Conservation (phyloP, 2,329 filamentous ascomycete genomes). For the Alternaria panax region DNA sequence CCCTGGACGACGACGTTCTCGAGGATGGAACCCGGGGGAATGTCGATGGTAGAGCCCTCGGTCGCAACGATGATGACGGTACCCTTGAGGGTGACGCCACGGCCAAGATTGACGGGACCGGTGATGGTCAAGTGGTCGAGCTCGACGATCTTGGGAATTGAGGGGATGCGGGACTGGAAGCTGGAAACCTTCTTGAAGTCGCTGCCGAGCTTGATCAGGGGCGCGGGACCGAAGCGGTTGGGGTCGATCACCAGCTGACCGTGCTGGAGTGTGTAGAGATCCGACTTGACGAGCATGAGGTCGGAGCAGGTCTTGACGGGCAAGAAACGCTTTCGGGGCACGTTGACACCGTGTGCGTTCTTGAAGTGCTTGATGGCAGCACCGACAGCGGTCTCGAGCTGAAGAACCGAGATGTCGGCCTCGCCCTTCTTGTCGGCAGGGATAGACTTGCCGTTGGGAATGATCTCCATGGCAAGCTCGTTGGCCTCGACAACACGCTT, state of each 20-base stretch:
- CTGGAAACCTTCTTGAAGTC: slow-evolving; percentile 99
- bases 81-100: slow-evolving; percentile 94
- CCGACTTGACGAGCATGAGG: slow-evolving; percentile 99
- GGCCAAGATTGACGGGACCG: slow-evolving; percentile 93
- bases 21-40: slow-evolving; percentile 93
- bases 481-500: slow-evolving; percentile 99
- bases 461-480: slow-evolving; percentile 99
- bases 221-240: slow-evolving; percentile 93
- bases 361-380: slow-evolving; percentile 98
- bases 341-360: slow-evolving; percentile 98
- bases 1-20: slow-evolving; percentile 99
- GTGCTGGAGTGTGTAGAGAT: slow-evolving; percentile 98
- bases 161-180: slow-evolving; percentile 87
- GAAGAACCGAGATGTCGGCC: slow-evolving; percentile 94
- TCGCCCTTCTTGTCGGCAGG: slow-evolving; percentile 99
- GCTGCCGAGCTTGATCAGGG: slow-evolving; percentile 96
- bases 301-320: slow-evolving; percentile 99
- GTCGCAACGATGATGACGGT: slow-evolving; percentile 99
- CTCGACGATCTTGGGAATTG: slow-evolving; percentile 89
- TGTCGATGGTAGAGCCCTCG: slow-evolving; percentile 96
- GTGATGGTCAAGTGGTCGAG: slow-evolving; percentile 97
- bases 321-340: slow-evolving; percentile 95
- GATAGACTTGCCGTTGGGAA: slow-evolving; percentile 98
- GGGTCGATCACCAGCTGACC: slow-evolving; percentile 97
- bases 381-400: slow-evolving; percentile 98